A percentile compares a stretch with the other conserved stretches of the same genome.
These are phyloP conservation scores for Trichosporon sp. DNA, from an alignment of 1,284 basidiomycete genomes.

Conservation along the genomic window DNA sequence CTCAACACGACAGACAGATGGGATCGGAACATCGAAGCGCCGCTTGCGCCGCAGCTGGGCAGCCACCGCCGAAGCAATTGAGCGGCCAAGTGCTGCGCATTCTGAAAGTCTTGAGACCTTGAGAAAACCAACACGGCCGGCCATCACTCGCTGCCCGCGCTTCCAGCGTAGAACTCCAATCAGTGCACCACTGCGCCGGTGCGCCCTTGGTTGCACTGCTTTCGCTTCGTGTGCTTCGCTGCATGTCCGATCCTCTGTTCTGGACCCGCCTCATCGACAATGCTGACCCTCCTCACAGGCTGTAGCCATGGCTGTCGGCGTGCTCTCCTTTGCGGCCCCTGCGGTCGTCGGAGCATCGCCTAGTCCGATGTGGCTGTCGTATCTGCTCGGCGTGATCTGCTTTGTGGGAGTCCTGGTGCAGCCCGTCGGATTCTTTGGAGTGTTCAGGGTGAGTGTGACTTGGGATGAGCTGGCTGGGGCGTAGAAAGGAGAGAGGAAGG, in stretches of 20 bases:
- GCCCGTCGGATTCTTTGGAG: slow-evolving; percentile 72
- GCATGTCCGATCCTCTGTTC: background rate
- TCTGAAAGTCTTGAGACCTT: background rate
- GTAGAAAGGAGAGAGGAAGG: too few relatives aligned
- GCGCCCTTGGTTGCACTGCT: background rate
- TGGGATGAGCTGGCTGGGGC: background rate
- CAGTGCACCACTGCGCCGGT: background rate
- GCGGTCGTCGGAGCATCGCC: slow-evolving; percentile 72
- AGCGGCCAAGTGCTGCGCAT: background rate
- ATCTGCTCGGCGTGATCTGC: slow-evolving; percentile 66
- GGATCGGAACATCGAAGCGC: background rate
- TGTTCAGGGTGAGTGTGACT: slow-evolving; percentile 64
- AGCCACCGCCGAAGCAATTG: background rate
- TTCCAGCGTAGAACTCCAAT: too few relatives aligned
- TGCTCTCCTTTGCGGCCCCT: slow-evolving; percentile 71
- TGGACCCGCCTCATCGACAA: background rate
- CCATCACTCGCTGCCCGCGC: background rate
- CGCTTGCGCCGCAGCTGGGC: background rate
- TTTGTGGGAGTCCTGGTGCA: slow-evolving; percentile 68
- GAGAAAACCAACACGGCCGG: background rate
- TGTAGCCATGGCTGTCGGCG: slow-evolving; percentile 64
- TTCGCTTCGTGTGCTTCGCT: too few relatives aligned
- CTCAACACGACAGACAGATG: background rate
- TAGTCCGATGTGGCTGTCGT: slow-evolving; percentile 66
- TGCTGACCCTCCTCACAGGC: slow-evolving; percentile 35